Base-by-base conservation (phyloP, 306 rosid genomes). In the Myrica gale region DNA sequence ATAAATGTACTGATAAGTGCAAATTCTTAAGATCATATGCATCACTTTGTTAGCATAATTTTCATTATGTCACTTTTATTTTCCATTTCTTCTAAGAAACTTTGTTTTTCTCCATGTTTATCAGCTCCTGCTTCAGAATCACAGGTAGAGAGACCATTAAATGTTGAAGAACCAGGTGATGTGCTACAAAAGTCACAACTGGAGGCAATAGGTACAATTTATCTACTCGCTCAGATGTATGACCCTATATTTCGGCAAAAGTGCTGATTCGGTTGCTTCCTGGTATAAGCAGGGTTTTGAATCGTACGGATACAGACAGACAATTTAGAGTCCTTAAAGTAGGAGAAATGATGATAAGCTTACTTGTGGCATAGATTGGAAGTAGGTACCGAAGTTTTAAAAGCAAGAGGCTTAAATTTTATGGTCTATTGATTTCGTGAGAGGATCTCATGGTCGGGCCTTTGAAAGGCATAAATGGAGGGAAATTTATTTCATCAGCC, bases 151-250 rank as follows among this genome's bases (percentile, higher is more conserved):
- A 86, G 84, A 82, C 90, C 92, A 32, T 41, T 88, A 58, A 46
- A 51, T 78, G 84, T 88, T 62, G 80, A 83, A 75, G 66, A 90
- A 65, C 73, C 87, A 15, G 76, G 74, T 45, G 82, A 80, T 50
- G 78, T 88, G 77, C 85, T 91, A 75, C 79, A 83, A 81, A 87
- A 86, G 53, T 80, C 4, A 66, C 94, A 91, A 78, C 84, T 90
- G 43, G 90, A 90, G 74, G 94, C 93, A 61, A 78, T 88, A 77
- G 98, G 97, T 93, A 84, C 58, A 82, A 20, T n/a, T 41, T 78
- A 54, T 4, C 58, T 47, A 73, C 16, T 72, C 6, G 50, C 20
- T 66, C 8, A 17, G 16, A 71, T 10, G 20, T 56, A 42, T 42
- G 43, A 32, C 48, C 17, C 50, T 60, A 43, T 55, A 71, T 17